These are phyloP conservation scores for Debaryomyces sp. DNA, from an alignment of 1,139 yeast genomes.

Conservation along the genomic window DNA sequence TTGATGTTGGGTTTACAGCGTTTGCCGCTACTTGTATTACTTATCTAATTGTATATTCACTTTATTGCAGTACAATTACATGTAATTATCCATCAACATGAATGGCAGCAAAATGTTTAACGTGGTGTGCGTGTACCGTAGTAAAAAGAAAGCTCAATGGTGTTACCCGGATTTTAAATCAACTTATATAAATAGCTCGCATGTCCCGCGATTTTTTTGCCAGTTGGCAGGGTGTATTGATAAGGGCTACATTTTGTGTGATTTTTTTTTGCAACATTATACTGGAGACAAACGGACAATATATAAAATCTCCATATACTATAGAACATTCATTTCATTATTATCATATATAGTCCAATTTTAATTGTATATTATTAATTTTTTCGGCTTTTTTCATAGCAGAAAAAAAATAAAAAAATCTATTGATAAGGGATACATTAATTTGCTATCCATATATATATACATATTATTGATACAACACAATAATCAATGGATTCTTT, in stretches of 20 bases:
- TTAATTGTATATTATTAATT: slow-evolving; percentile 6
- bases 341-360: slow-evolving; percentile 7
- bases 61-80: not conserved
- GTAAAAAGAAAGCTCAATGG: not conserved
- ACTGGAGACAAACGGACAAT: slow-evolving; percentile 4
- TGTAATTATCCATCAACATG: not conserved
- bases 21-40: not conserved
- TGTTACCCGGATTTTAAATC: slow-evolving; percentile 9
- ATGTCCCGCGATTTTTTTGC: not conserved
- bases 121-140: not conserved
- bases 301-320: slow-evolving; percentile 6
- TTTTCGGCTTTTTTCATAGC: not conserved
- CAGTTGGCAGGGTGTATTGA: slow-evolving; percentile 1
- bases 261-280: slow-evolving; percentile 7
- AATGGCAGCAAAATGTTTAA: slow-evolving; percentile 1
- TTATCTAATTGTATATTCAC: not conserved
- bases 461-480: slow-evolving; percentile 7
- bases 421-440: slow-evolving; percentile 42
- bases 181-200: slow-evolving; percentile 5
- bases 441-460: slow-evolving; percentile 37
- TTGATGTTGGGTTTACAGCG: not conserved
- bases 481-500: slow-evolving; percentile 61
- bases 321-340: slow-evolving; percentile 5
- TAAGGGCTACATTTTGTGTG: slow-evolving; percentile 5
- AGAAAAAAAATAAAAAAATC: not conserved